These are phyloP conservation scores for Pezizomycotina sp. DNA, from an alignment of 2,329 filamentous ascomycete genomes.

Conservation along the genomic window DNA sequence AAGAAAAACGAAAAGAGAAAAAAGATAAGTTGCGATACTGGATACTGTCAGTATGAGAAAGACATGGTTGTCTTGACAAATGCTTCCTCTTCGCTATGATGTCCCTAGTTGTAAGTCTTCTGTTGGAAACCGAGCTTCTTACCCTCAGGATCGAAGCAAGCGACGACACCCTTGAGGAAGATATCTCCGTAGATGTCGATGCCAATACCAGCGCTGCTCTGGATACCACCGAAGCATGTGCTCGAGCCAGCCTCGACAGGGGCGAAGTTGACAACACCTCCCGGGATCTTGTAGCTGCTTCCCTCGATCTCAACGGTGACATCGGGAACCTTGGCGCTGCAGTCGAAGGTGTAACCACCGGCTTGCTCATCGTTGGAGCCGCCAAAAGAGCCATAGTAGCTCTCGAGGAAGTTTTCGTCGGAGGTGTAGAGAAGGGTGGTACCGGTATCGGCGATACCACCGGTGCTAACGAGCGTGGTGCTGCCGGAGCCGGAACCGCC, in stretches of 20 bases:
- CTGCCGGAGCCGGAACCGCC: slow-evolving; percentile 39
- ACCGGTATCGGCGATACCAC: slow-evolving; percentile 52
- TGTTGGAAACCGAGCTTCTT: slow-evolving; percentile 36
- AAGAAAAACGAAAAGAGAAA: no score
- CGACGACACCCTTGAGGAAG: slow-evolving; percentile 62
- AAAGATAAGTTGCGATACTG: no score
- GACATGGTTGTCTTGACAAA: no score
- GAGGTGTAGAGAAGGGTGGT: slow-evolving; percentile 50
- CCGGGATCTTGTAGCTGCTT: slow-evolving; percentile 37
- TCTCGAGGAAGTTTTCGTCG: slow-evolving; percentile 37
- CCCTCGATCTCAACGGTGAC: slow-evolving; percentile 40
- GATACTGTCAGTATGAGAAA: no score
- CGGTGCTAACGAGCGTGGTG: slow-evolving; percentile 27
- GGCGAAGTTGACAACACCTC: slow-evolving; percentile 41
- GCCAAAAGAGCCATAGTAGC: slow-evolving; percentile 43
- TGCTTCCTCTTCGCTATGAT: no score
- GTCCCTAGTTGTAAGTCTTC: no score
- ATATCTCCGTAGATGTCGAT: slow-evolving; percentile 60
- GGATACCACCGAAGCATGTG: slow-evolving; percentile 60
- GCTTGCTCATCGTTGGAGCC: slow-evolving; percentile 34
- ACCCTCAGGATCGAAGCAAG: slow-evolving; percentile 47
- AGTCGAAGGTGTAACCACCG: slow-evolving; percentile 42
- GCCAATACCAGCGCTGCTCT: slow-evolving; percentile 34
- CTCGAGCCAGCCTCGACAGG: slow-evolving; percentile 33
- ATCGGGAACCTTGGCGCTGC: slow-evolving; percentile 37